phyloP scores from a whole-genome alignment of 2,329 filamentous ascomycete genomes.

The Malbranchea zuffiana region DNA sequence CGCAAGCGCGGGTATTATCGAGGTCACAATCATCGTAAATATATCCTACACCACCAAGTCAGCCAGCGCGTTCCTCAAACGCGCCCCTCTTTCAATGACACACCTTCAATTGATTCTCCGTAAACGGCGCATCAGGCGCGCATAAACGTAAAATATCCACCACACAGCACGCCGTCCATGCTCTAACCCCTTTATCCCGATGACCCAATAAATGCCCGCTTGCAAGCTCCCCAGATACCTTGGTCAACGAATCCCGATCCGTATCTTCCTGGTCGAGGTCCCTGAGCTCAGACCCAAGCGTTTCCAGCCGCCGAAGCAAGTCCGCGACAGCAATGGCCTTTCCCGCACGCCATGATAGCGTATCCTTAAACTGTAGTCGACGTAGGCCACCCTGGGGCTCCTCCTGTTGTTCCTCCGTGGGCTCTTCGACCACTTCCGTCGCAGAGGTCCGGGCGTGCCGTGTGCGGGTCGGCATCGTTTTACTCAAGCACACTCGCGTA shows the following conservation, averaged over 20 bases:
- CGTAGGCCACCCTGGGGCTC: constrained; percentile 26
- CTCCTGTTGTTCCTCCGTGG: constrained; percentile 15
- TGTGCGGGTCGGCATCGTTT: constrained; percentile 36
- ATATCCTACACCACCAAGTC: constrained; percentile 56
- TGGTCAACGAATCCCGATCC: constrained; percentile 69
- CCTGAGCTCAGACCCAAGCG: constrained; percentile 69
- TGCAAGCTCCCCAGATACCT: constrained; percentile 75
- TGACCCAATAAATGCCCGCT: constrained; percentile 73
- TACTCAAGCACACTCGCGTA: too few species aligned
- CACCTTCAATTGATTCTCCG: constrained; percentile 80
- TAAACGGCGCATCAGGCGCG: constrained; percentile 91
- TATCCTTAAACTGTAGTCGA: constrained; percentile 65
- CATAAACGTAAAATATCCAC: constrained; percentile 89
- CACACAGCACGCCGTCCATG: constrained; percentile 76
- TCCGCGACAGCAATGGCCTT: constrained; percentile 77
- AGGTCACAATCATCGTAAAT: constrained; percentile 76
- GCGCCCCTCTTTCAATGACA: constrained; percentile 14
- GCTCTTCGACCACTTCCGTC: constrained; percentile 12
- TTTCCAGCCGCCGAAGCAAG: constrained; percentile 68
- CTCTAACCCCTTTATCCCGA: constrained; percentile 86
- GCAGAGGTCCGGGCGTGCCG: constrained; percentile 27
- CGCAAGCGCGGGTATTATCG: constrained; percentile 72
- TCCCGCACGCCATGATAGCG: constrained; percentile 82
- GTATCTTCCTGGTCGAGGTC: constrained; percentile 79
- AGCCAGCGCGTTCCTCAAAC: constrained; percentile 9